These are phyloP conservation scores for sweet orange (Citrus sinensis) DNA, from an alignment of 345 rosid genomes.

Conservation along the genomic window DVS_A1.0 CM039162.1:29616001-29616500, in stretches of 20 bases:
- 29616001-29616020: slow-evolving; percentile 69
- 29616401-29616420: slow-evolving; percentile 23
- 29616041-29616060: slow-evolving; percentile 42
- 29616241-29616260: slow-evolving; percentile 51
- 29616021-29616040: slow-evolving; percentile 41
- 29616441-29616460: neutral
- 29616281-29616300: slow-evolving; percentile 71
- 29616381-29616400: slow-evolving; percentile 18
- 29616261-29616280: slow-evolving; percentile 68
- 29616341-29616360: slow-evolving; percentile 49
- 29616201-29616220: slow-evolving; percentile 87
- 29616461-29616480: no score
- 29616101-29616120: slow-evolving; percentile 59
- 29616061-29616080: slow-evolving; percentile 52
- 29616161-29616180: slow-evolving; percentile 71
- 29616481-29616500: neutral
- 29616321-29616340: slow-evolving; percentile 52
- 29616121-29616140: slow-evolving; percentile 79
- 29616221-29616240: slow-evolving; percentile 84
- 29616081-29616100: slow-evolving; percentile 71
- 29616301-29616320: slow-evolving; percentile 72
- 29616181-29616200: slow-evolving; percentile 64
- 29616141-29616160: slow-evolving; percentile 83
- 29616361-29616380: slow-evolving; percentile 69
- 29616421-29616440: neutral